These are phyloP conservation scores for Biscutella auriculata DNA, from an alignment of 441 rosid genomes.

Conservation along the genomic window DNA sequence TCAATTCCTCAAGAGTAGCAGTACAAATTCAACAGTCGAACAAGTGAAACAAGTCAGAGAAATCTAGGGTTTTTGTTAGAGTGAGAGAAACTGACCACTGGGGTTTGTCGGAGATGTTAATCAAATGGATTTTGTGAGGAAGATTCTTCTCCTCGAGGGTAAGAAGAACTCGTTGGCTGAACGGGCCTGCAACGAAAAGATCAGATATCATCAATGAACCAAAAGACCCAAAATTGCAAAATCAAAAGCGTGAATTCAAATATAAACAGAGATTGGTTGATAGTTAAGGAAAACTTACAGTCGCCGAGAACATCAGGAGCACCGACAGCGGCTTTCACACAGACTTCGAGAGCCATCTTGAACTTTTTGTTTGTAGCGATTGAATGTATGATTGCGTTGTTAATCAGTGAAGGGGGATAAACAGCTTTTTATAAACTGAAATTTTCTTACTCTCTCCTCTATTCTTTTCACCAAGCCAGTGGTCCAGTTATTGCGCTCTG, in stretches of 20 bases:
- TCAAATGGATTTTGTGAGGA: slow-evolving; percentile 40
- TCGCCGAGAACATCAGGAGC: slow-evolving; percentile 68
- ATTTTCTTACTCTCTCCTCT: background rate
- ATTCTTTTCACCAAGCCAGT: background rate
- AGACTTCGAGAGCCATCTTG: slow-evolving; percentile 63
- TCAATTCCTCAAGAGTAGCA: background rate
- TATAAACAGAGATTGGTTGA: background rate
- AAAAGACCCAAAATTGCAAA: background rate
- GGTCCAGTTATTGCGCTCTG: background rate
- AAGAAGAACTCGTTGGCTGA: slow-evolving; percentile 49
- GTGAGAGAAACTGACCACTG: slow-evolving; percentile 43
- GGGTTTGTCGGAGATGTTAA: slow-evolving; percentile 59
- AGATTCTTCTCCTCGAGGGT: slow-evolving; percentile 82
- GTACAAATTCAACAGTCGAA: too few relatives aligned
- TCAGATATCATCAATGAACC: background rate
- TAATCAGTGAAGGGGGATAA: background rate
- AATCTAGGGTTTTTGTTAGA: background rate
- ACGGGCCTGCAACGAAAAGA: slow-evolving; percentile 47
- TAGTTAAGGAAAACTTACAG: slow-evolving; percentile 28
- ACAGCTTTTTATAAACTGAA: background rate
- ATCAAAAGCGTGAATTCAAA: background rate
- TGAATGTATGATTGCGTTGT: background rate
- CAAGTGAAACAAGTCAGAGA: too few relatives aligned
- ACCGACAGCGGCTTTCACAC: slow-evolving; percentile 77
- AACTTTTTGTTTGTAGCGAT: background rate